These are phyloP conservation scores for Coniferiporia weirii DNA, from an alignment of 1,284 basidiomycete species.

Conservation along the genomic window DNA sequence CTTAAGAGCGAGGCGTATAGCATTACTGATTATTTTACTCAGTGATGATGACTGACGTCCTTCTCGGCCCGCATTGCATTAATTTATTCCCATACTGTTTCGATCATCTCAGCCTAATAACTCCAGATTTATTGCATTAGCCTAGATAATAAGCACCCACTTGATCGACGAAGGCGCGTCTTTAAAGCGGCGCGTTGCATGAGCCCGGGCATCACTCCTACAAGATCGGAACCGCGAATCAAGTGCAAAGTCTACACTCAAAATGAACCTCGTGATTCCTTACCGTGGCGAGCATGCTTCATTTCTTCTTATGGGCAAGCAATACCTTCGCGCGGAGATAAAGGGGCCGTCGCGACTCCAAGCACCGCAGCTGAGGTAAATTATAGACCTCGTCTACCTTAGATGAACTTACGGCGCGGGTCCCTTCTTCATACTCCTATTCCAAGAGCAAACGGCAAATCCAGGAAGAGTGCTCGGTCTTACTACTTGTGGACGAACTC, in stretches of 20 bases:
- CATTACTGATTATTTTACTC: not conserved
- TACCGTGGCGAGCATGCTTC: not conserved
- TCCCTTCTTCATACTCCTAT: too few species aligned
- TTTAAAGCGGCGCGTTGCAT: too few species aligned
- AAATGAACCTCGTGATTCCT: not conserved
- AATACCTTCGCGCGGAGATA: not conserved
- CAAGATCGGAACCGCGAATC: not conserved
- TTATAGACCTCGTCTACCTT: too few species aligned
- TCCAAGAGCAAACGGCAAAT: too few species aligned
- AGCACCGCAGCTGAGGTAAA: not conserved
- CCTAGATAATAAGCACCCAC: not conserved
- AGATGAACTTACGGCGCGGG: too few species aligned
- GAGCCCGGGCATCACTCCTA: too few species aligned
- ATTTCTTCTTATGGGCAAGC: not conserved
- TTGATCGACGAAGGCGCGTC: not conserved
- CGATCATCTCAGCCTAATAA: too few species aligned
- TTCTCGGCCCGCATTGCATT: conserved; percentile 1
- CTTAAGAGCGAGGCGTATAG: not conserved
- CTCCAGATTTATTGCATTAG: not conserved
- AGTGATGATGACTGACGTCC: conserved; percentile 13
- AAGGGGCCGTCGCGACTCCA: not conserved
- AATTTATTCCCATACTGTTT: conserved; percentile 5
- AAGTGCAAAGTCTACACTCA: not conserved
- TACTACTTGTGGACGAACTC: too few species aligned
- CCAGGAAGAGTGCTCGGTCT: too few species aligned